phyloP scores from a whole-genome alignment of 345 rosid genomes.

The Mallotus nudiflorus region DNA sequence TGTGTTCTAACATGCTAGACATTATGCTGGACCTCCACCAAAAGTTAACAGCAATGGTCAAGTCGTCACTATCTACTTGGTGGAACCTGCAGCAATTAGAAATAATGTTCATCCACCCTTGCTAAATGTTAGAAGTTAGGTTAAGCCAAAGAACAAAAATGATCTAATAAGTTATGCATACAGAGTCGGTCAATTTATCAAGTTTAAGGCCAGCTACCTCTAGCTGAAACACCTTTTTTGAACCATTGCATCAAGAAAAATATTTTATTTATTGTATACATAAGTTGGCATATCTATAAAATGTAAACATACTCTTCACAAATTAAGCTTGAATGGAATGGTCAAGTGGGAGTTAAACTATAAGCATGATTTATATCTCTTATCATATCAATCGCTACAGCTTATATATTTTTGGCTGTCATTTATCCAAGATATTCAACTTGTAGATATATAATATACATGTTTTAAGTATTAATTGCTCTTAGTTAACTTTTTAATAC shows the following conservation, averaged over 20 bases:
- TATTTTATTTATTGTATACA: too few species aligned
- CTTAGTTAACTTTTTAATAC: too few species aligned
- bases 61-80: conserved; percentile 77
- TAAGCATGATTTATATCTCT: too few species aligned
- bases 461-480: too few species aligned
- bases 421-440: too few species aligned
- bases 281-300: too few species aligned
- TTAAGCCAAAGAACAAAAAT: conserved; percentile 5
- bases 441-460: too few species aligned
- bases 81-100: conserved; percentile 67
- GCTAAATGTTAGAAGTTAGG: conserved; percentile 4
- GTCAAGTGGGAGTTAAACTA: too few species aligned
- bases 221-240: not conserved
- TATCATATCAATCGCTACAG: too few species aligned
- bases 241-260: not conserved
- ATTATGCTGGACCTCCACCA: conserved; percentile 81
- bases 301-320: too few species aligned
- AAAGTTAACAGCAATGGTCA: conserved; percentile 82
- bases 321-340: too few species aligned
- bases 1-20: conserved; percentile 67
- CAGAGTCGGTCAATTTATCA: not conserved
- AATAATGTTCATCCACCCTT: conserved; percentile 25
- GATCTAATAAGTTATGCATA: not conserved
- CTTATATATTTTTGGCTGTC: too few species aligned
- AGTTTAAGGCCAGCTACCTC: not conserved